Conservation (phyloP, 176 grass and related monocot species). For the Panicum miliaceum region DNA sequence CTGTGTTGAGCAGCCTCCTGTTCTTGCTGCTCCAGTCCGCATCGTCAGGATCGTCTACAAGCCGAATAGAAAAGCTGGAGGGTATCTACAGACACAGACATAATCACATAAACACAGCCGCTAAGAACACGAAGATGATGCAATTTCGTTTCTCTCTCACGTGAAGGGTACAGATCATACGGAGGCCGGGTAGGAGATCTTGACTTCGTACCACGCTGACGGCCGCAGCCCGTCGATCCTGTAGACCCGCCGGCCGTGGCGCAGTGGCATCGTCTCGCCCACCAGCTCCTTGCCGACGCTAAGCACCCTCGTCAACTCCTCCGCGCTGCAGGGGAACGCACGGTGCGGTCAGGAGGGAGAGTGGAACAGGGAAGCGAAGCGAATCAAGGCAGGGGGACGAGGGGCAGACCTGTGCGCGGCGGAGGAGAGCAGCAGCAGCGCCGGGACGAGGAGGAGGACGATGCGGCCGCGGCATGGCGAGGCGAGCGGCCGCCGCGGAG, state of each 20-base stretch:
- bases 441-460: not conserved
- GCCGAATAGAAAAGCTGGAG: slow-evolving; percentile 67
- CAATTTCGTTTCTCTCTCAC: not conserved
- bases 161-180: slow-evolving; percentile 58
- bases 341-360: not conserved
- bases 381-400: not conserved
- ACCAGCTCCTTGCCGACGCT: slow-evolving; percentile 63
- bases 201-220: slow-evolving; percentile 84
- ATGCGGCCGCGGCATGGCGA: not conserved
- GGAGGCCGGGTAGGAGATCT: slow-evolving; percentile 93
- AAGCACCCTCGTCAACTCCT: slow-evolving; percentile 47
- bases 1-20: slow-evolving; percentile 88
- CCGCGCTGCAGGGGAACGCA: slow-evolving; percentile 43
- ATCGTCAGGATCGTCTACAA: slow-evolving; percentile 32
- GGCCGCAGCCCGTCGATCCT: slow-evolving; percentile 55
- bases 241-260: slow-evolving; percentile 55
- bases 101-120: not conserved
- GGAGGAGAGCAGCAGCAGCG: not conserved
- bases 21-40: slow-evolving; percentile 53
- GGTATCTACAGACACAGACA: slow-evolving; percentile 62
- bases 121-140: not conserved
- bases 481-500: not conserved
- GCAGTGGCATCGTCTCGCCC: slow-evolving; percentile 63
- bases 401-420: not conserved
- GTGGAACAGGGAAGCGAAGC: not conserved